Conservation (phyloP, 352 stramenopile genomes). For the Proteromonas lacertae region DNA sequence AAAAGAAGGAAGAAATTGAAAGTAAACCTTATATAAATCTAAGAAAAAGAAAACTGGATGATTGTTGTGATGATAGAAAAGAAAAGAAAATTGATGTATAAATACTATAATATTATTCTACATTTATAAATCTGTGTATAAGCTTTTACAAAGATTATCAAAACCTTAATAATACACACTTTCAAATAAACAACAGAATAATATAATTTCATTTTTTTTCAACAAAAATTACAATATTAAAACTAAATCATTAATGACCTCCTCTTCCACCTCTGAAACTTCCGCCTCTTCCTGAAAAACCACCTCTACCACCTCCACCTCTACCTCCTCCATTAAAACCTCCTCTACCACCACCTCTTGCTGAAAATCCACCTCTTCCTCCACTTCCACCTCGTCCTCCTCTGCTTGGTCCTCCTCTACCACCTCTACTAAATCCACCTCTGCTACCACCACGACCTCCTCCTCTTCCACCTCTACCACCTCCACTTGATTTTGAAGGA, state of each 20-base stretch:
- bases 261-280: conserved; percentile 7
- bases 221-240: conserved; percentile 7
- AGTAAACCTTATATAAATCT: conserved; percentile 69
- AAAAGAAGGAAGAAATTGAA: conserved; percentile 63
- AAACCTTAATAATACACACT: conserved; percentile 37
- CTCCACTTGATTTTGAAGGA: too few species aligned
- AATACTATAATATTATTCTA: conserved; percentile 24
- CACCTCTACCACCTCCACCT: conserved; percentile 4
- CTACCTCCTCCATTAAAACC: conserved; percentile 6
- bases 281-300: not conserved
- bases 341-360: conserved; percentile 7
- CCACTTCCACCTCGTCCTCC: conserved; percentile 14
- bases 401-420: conserved; percentile 13
- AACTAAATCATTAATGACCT: not conserved
- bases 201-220: conserved; percentile 6
- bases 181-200: conserved; percentile 7
- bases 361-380: conserved; percentile 8
- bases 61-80: conserved; percentile 1
- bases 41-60: conserved; percentile 21
- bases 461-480: conserved; percentile 10
- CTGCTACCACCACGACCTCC: conserved; percentile 10
- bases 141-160: conserved; percentile 39
- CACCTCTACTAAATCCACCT: conserved; percentile 7
- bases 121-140: conserved; percentile 38
- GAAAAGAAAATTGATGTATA: conserved; percentile 49